Evolutionary conservation across 1,284 basidiomycete species (phyloP), one percentile per base, ranked within the genome.

Genomic region (Tylopilus sp.): DNA sequence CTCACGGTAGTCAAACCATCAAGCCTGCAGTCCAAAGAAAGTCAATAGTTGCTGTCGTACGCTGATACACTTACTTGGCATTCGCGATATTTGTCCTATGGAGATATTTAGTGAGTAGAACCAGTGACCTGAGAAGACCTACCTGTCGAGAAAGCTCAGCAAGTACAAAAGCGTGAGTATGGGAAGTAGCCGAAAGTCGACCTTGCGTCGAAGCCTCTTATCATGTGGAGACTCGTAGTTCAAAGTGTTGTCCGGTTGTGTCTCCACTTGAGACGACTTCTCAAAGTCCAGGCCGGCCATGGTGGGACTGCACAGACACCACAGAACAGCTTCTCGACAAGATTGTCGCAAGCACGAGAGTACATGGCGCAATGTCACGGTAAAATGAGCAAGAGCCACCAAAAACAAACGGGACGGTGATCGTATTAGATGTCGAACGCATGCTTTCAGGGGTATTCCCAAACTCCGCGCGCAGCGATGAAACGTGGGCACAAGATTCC

Each of bases 81-180:
- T 86, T 87, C 35, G 83, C 85, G 57, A 89, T 81, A 62, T 86
- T 88, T 29, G 84, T 79, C 43, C 79, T 81, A 14, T 24, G 31
- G 14, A n/a, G 36, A 26, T 36, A 20, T 22, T 56, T 13, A 52
- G 33, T 19, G 42, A 43, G 29, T 22, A 26, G 20, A 24, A 50
- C 10, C 32, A 29, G n/a, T 48, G 31, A 15, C 24, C 14, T 32
- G 26, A 43, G 20, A 11, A 31, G 3, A n/a, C 63, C 41, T 46
- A 82, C 79, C 84, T 74, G 64, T 89, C 86, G 60, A 88, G 69
- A 68, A 88, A 89, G 46, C 83, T 84, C 44, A 88, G 69, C 14
- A 88, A 76, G 66, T 85, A 88, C 17, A 89, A 70, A 25, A 85
- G 62, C 1, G 81, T 83, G 42, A 85, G 68, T 42, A 82, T 76